Evolutionary conservation across 352 stramenopile genomes (phyloP).

Genomic region (Phytophthora litchii): DNA sequence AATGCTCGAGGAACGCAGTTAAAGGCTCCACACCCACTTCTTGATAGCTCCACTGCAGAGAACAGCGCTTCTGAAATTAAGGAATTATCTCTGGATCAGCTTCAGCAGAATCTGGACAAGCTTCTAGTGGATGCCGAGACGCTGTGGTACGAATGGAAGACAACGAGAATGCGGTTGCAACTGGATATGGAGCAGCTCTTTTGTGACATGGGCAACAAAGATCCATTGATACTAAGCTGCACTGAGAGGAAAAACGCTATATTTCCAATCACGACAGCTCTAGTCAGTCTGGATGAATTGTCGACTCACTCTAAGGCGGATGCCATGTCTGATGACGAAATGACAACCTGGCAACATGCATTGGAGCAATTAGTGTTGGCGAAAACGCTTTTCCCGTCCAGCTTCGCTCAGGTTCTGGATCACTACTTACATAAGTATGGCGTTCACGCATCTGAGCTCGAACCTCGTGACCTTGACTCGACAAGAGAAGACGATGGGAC

Average conservation of each 20-base stretch:
- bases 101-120: slow-evolving; percentile 17
- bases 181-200: slow-evolving; percentile 28
- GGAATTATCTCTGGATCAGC: slow-evolving; percentile 5
- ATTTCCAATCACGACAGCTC: slow-evolving; percentile 1
- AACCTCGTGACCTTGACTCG: not conserved
- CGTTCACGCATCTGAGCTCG: not conserved
- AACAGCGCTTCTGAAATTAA: slow-evolving; percentile 7
- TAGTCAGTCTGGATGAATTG: slow-evolving; percentile 19
- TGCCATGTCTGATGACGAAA: not conserved
- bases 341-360: not conserved
- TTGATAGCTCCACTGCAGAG: not conserved
- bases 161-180: slow-evolving; percentile 27
- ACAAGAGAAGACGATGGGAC: not conserved
- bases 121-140: slow-evolving; percentile 30
- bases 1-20: slow-evolving; percentile 2
- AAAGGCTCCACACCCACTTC: slow-evolving; percentile 4
- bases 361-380: slow-evolving; percentile 37
- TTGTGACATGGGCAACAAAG: slow-evolving; percentile 15
- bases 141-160: slow-evolving; percentile 61
- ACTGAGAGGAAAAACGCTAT: not conserved
- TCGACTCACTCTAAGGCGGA: not conserved
- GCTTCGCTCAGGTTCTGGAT: slow-evolving; percentile 24
- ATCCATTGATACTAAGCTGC: not conserved
- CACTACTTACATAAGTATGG: slow-evolving; percentile 11
- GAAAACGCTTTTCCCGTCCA: slow-evolving; percentile 44